phyloP scores from a whole-genome alignment of 306 rosid species.

The Aeschynomene evenia region DNA sequence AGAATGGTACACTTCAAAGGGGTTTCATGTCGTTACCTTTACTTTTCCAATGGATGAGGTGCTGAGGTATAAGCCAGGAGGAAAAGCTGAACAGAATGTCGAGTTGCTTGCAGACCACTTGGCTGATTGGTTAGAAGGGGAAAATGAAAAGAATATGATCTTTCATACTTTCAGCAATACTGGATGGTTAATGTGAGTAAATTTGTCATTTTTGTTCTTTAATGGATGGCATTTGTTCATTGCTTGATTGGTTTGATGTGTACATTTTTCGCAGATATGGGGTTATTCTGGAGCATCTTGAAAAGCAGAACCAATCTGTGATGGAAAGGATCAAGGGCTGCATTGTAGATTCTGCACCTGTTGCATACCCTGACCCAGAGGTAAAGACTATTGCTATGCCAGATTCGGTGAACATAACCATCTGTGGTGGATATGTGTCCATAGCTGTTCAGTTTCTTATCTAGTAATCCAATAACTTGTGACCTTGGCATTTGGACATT shows the following conservation, averaged over 20 bases:
- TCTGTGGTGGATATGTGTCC: slow-evolving; percentile 11
- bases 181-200: slow-evolving; percentile 92
- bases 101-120: slow-evolving; percentile 75
- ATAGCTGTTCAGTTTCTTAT: slow-evolving; percentile 15
- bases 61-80: slow-evolving; percentile 71
- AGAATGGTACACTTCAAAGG: slow-evolving; percentile 90
- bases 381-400: slow-evolving; percentile 42
- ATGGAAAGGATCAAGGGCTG: slow-evolving; percentile 80
- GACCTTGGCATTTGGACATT: background rate
- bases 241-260: slow-evolving; percentile 19
- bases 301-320: slow-evolving; percentile 58
- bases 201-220: background rate
- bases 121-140: slow-evolving; percentile 94
- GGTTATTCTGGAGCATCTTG: slow-evolving; percentile 70
- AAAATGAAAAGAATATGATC: slow-evolving; percentile 72
- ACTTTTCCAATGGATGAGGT: slow-evolving; percentile 92
- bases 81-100: slow-evolving; percentile 79
- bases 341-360: slow-evolving; percentile 98
- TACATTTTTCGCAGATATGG: slow-evolving; percentile 72
- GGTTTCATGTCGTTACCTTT: slow-evolving; percentile 85
- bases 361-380: slow-evolving; percentile 84
- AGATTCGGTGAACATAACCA: background rate
- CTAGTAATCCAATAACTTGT: background rate
- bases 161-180: slow-evolving; percentile 99
- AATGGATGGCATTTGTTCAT: slow-evolving; percentile 1